Evolutionary conservation across 2,329 filamentous ascomycete species (phyloP).

Genomic region (Gaeumannomyces sp.): DNA sequence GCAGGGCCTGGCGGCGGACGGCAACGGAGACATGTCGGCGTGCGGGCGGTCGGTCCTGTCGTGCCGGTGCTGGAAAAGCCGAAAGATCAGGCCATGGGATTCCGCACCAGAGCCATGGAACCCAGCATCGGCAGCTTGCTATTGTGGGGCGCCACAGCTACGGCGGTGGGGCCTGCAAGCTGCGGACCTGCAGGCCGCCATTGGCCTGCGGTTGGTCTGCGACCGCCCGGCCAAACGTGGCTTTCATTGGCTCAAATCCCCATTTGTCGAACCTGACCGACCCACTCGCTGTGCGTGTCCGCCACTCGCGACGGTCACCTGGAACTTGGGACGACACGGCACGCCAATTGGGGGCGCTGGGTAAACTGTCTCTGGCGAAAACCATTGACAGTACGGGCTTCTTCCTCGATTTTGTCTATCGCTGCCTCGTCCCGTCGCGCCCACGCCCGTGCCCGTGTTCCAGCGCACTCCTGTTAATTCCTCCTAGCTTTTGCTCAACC

Average conservation of each 20-base stretch:
- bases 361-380: not conserved
- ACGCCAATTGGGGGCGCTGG: no score
- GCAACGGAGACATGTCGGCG: not conserved
- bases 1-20: not conserved
- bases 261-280: not conserved
- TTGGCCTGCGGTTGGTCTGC: no score
- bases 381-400: not conserved
- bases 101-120: no score
- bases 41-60: no score
- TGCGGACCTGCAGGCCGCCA: no score
- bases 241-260: not conserved
- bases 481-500: not conserved
- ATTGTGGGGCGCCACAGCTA: not conserved
- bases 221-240: no score
- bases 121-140: no score
- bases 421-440: not conserved
- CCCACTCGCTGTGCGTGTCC: not conserved
- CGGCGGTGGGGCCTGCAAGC: no score
- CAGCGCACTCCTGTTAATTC: not conserved
- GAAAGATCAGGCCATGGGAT: not conserved
- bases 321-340: no score
- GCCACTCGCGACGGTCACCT: not conserved
- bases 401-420: no score
- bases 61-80: not conserved
- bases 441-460: not conserved